These are phyloP conservation scores for Flaveria floridana DNA, from an alignment of 140 eudicot species.

Conservation along the genomic window DNA sequence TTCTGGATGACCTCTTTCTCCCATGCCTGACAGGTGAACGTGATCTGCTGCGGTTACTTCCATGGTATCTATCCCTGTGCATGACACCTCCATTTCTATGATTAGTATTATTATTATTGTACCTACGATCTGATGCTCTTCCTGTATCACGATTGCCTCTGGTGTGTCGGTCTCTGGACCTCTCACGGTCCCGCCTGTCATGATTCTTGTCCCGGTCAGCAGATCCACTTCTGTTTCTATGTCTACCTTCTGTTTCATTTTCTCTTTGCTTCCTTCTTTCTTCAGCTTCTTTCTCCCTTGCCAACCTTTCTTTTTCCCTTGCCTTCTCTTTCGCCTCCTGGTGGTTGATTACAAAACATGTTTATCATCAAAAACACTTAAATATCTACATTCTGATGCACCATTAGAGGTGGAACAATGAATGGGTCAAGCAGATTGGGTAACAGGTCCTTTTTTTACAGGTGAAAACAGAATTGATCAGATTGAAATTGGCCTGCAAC, in stretches of 20 bases:
- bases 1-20: conserved; percentile 61
- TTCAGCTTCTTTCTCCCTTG: conserved; percentile 89
- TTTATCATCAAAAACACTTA: background rate
- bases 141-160: conserved; percentile 56
- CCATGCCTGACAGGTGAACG: conserved; percentile 64
- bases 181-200: conserved; percentile 53
- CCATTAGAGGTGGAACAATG: background rate
- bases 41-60: conserved; percentile 73
- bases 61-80: conserved; percentile 71
- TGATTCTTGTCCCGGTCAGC: conserved; percentile 47
- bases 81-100: conserved; percentile 74
- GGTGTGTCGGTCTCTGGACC: conserved; percentile 61
- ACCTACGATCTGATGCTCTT: conserved; percentile 59
- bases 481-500: background rate
- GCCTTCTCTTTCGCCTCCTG: conserved; percentile 96
- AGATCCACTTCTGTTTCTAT: conserved; percentile 52
- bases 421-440: background rate
- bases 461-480: background rate
- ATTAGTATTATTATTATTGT: conserved; percentile 36
- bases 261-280: conserved; percentile 75
- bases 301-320: conserved; percentile 74
- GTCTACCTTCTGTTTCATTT: conserved; percentile 57
- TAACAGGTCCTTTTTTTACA: background rate
- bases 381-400: background rate
- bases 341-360: conserved; percentile 11